Base-by-base conservation (phyloP, 2,329 filamentous ascomycete species). In the Sporothrix luriei region DNA sequence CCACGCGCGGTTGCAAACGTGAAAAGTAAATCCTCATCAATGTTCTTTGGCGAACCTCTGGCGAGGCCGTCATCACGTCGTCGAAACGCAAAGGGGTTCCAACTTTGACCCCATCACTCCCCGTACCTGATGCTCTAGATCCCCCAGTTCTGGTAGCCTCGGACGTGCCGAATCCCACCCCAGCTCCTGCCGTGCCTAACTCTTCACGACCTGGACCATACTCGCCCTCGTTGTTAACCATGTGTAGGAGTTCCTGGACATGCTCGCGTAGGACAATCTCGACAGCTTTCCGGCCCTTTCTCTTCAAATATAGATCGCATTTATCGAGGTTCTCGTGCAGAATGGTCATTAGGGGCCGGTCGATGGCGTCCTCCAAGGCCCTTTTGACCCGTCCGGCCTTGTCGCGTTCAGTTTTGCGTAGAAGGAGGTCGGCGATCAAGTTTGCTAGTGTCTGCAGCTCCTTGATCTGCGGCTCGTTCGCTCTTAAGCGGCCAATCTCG, bases 21-120 rank as follows among this genome's bases (percentile, higher is more conserved):
- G 78, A 72, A 72, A 87, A 87, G 74, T 87, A 87, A 1, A 85
- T 81, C 2, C 81, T 78, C 79, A 88, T 82, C 29, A 87, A 80
- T 13, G 77, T 79, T 26, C 80, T 76, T 71, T 87, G 84, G 46
- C 84, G 81, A 19, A 83, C 80, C 33, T 85, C 84, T 0, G 84
- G 82, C 14, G 80, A 78, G 0, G 82, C 82, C 11, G 80, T 77
- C 68, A 82, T 79, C 46, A 87, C 82, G 13, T 84, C 80, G 16
- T 81, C 78, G 43, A 86, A 84, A 3, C 75, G 74, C 86, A 83
- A 2, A 74, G 73, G 66, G 7, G 21, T 29, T 19, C 26, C 48
- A 10, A 33, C 13, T 19, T 21, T 51, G 73, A 0, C 33, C 4
- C 9, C 59, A 16, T 48, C 24, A 6, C 24, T 14, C 40, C 21